Evolutionary conservation across 805 yeast genomes (phyloP), one percentile per base, ranked within the genome.

Genomic region (Wickerhamomyces tratensis): DNA sequence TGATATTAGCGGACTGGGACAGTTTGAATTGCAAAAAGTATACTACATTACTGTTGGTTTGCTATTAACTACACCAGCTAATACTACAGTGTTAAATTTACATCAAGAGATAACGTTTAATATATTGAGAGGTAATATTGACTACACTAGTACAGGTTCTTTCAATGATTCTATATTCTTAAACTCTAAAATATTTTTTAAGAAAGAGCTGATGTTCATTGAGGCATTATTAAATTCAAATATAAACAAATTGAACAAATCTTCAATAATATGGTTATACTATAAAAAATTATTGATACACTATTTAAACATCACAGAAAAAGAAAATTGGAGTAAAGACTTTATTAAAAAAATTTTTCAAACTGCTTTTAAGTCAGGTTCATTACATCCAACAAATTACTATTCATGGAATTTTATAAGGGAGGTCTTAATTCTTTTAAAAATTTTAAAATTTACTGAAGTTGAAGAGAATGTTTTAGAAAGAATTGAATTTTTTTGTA

Each of bases 401-500:
- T 67, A 67, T 42, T 58, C 69, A 7, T 67, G 71, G 69, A 58
- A 60, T 41, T 56, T 65, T n/a, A 39, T 57, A 9, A 51, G 13
- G 2, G 34, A 12, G 7, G 7, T 11, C 2, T 8, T 12, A 8
- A 12, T 11, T 11, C n/a, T 31, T 6, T 31, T 31, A 13, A 31
- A 2, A 13, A 7, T 31, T 2, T 13, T 31, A 13, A 26, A 26
- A 6, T 7, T 10, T 13, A 14, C 15, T 7, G 25, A 33, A 12
- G 2, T 31, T 20, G 10, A 30, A 6, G 13, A n/a, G 4, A n/a
- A 13, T 2, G 35, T 56, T n/a, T 39, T 48, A 12, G 20, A 38
- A 9, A 42, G 39, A n/a, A 42, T 59, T 1, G 46, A 51, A 29
- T 10, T 36, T 7, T 64, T 58, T 43, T 60, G 64, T 37, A 51